Base-by-base conservation (phyloP, 768 basidiomycete genomes). In the Xerocomus brunneocitrinus region DNA sequence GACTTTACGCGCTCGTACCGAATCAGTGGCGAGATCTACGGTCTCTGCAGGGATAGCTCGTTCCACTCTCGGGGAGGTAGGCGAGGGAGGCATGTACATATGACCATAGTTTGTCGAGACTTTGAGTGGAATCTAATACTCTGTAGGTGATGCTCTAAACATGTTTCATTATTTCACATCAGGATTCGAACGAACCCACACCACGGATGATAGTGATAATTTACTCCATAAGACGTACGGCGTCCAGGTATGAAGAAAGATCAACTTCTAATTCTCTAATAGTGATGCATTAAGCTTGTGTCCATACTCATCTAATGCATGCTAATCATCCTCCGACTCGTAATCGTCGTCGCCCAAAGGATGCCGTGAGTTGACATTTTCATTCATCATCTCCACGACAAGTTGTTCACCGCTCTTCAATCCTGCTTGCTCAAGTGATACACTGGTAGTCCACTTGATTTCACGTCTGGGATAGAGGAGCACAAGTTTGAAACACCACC, bases 401-500 rank as follows among this genome's bases (percentile, higher is more conserved):
- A 91, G 72, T 58, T 87, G 85, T 31, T 85, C 85, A 4, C 76
- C 76, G 16, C 79, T 81, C 56, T 73, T 77, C 46, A 89, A 66
- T 14, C 68, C 74, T 13, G 76, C 75, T 2, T 76, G 75, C 7
- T 64, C 70, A 7, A 89, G 70, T 39, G 60, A 72, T 22, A 62
- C 55, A 25, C 65, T 68, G 0, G 66, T 35, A 40, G 58, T 52
- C 77, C 84, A 89, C 12, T 73, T 73, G 49, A 89, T 77, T 67
- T 82, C 82, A 40, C 71, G 72, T 49, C 87, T 73, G 4, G 92
- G 92, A 61, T 89, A 94, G 9, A 88, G 78, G 2, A 79, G 77
- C 35, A 73, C 73, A 28, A 95, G 72, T 55, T 74, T 76, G 74
- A 95, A 94, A 8, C 81, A 83, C 84, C 87, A 92, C 77, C 84